Evolutionary conservation across 2,329 filamentous ascomycete species (phyloP), one percentile per base, ranked within the genome.

Genomic region (Chaetomiaceae sp.): DNA sequence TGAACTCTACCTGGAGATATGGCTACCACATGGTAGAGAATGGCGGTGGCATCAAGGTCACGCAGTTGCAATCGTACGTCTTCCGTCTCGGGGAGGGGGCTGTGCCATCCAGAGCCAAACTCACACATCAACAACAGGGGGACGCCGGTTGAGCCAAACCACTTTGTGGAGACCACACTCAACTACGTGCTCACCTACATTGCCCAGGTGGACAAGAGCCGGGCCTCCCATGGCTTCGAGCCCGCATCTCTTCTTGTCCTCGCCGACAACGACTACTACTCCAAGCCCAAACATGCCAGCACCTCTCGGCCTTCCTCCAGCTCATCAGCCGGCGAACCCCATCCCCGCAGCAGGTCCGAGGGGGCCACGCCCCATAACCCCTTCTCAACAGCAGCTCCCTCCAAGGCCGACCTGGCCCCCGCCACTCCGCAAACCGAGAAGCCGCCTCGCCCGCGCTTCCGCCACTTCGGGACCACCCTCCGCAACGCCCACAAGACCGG

Each of bases 211-310:
- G 62, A 70, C 59, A 56, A 61, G 55, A 65, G 69, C 45, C 63
- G 64, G 38, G 62, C 70, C 5, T 60, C 63, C 33, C 68, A 71
- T 59, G 78, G 70, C 64, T 82, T 93, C 63, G 77, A 77, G 13
- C 81, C 90, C 4, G 72, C 86, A 25, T 82, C 82, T 13, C 81
- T 97, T 66, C 90, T 87, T 55, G 92, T 99, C 66, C 80, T 97
- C 31, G 92, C 93, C 54, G 90, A 96, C 71, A 91, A 93, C 64
- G 89, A 95, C 73, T 99, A 99, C 78, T 99, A 97, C 74, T 96
- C 93, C 4, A 82, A 85, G 53, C 76, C 83, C 3, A 66, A 42
- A 16, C n/a, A 42, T 3, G 14, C 44, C 73, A 66, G 9, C 44
- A 5, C 30, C 33, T 20, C 44, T 2, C 40, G 41, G 3, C 50